Percentiles rank a stretch among this genome's conserved stretches.
Evolutionary conservation across 345 rosid genomes (phyloP).

Genomic region (Gynandropsis gynandra): DNA sequence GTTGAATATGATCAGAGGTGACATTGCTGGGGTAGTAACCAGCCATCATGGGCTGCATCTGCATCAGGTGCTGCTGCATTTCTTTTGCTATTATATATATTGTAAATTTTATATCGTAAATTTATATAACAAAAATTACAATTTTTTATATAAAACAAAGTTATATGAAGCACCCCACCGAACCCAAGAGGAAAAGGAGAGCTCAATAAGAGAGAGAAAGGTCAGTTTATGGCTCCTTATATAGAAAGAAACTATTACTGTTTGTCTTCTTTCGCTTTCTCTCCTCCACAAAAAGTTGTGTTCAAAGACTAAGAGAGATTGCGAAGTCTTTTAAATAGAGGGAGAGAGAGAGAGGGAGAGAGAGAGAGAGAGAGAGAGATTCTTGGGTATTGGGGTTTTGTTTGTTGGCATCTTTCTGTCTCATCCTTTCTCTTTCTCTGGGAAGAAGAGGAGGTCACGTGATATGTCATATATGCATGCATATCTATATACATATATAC

Average conservation of each 20-base stretch:
- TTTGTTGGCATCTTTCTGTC: slow-evolving; percentile 33
- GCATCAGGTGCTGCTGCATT: slow-evolving; percentile 99
- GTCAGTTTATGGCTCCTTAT: slow-evolving; percentile 31
- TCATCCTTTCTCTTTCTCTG: slow-evolving; percentile 28
- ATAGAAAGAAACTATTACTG: slow-evolving; percentile 26
- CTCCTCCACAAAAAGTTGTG: slow-evolving; percentile 31
- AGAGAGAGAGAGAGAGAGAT: slow-evolving; percentile 8
- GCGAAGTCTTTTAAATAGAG: slow-evolving; percentile 34
- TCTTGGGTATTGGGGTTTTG: slow-evolving; percentile 36
- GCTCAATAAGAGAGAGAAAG: slow-evolving; percentile 25
- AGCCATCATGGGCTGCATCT: slow-evolving; percentile 99
- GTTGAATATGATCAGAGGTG: slow-evolving; percentile 99
- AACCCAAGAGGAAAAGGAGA: slow-evolving; percentile 28
- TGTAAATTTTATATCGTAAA: slow-evolving; percentile 11
- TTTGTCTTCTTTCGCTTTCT: slow-evolving; percentile 26
- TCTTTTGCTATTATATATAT: slow-evolving; percentile 44
- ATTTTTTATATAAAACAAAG: slow-evolving; percentile 20
- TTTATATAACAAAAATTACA: not conserved
- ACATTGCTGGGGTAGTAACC: slow-evolving; percentile 99
- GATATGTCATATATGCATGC: slow-evolving; percentile 28
- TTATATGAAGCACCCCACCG: no score
- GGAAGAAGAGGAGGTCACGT: slow-evolving; percentile 47
- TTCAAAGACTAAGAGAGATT: slow-evolving; percentile 35
- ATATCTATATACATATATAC: not conserved
- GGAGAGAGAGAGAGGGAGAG: slow-evolving; percentile 20